Percentiles rank a stretch among this genome's conserved stretches.
Conservation (phyloP, 306 rosid genomes). For the Ormosia semicastrata region DNA sequence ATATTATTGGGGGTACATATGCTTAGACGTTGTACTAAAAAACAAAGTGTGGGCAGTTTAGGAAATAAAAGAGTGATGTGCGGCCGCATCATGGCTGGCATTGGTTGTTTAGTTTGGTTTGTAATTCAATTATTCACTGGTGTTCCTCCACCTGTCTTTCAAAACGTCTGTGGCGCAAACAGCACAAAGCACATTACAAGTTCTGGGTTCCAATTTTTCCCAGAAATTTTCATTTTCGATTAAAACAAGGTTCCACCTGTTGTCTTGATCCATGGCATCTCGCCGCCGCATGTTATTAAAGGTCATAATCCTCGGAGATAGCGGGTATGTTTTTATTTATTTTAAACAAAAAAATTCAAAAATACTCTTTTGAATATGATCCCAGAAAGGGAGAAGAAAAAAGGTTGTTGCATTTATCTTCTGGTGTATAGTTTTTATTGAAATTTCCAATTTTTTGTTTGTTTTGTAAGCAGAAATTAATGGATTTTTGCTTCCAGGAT, state of each 20-base stretch:
- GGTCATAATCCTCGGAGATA: conserved; percentile 98
- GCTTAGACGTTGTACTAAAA: too few species aligned
- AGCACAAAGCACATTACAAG: conserved; percentile 8
- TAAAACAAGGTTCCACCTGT: neutral
- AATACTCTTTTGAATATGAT: neutral
- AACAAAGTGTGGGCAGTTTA: too few species aligned
- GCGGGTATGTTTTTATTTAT: conserved; percentile 59
- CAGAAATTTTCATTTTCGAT: neutral
- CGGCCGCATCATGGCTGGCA: too few species aligned
- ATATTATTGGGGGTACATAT: too few species aligned
- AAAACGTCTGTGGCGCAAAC: conserved; percentile 17
- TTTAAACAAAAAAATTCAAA: neutral
- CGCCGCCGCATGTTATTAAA: conserved; percentile 97
- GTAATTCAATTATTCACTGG: too few species aligned
- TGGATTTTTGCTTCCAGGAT: neutral
- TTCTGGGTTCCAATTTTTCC: neutral
- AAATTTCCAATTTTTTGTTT: conserved; percentile 25
- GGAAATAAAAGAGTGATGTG: too few species aligned
- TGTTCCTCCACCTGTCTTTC: conserved; percentile 35
- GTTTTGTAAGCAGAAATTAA: neutral
- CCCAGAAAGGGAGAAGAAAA: neutral
- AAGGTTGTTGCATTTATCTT: neutral
- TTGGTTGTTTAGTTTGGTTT: too few species aligned
- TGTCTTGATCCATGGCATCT: conserved; percentile 75
- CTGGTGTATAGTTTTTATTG: neutral